phyloP scores from a whole-genome alignment of 805 yeast genomes.

The Zygoascus flipseniorum region DNA sequence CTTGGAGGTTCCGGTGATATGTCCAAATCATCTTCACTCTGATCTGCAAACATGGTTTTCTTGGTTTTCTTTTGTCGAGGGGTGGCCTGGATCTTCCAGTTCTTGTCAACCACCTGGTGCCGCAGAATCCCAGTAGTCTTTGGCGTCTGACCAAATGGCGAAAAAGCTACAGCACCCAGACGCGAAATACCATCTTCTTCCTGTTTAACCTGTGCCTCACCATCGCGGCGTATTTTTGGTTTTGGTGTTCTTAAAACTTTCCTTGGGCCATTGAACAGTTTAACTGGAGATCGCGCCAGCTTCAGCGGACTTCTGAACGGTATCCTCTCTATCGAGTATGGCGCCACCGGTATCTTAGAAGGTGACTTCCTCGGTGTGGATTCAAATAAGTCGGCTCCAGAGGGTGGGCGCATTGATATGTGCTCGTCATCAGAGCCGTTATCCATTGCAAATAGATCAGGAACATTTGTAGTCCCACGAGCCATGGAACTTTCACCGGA shows the following conservation, averaged over 20 bases:
- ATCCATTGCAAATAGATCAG: neutral
- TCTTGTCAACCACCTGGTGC: conserved; percentile 28
- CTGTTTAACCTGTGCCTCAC: neutral
- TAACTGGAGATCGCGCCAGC: neutral
- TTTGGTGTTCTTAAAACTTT: neutral
- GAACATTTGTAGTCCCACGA: neutral
- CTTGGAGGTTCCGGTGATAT: conserved; percentile 4
- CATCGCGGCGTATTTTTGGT: neutral
- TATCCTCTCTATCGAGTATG: neutral
- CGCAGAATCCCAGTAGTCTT: conserved; percentile 13
- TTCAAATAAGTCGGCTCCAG: neutral
- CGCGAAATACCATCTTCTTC: neutral
- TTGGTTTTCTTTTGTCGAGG: conserved; percentile 14
- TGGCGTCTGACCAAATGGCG: neutral
- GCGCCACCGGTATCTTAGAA: neutral
- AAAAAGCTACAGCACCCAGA: neutral
- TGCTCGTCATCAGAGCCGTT: neutral
- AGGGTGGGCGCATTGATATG: neutral
- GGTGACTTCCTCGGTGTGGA: conserved; percentile 2
- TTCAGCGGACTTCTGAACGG: neutral
- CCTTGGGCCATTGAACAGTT: neutral
- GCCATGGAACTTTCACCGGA: neutral
- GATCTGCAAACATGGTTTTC: conserved; percentile 1
- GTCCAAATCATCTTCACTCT: conserved; percentile 4
- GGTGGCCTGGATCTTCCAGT: conserved; percentile 30